Conservation (phyloP, 2,329 filamentous ascomycete genomes). For the Fusarium proliferatum region DNA sequence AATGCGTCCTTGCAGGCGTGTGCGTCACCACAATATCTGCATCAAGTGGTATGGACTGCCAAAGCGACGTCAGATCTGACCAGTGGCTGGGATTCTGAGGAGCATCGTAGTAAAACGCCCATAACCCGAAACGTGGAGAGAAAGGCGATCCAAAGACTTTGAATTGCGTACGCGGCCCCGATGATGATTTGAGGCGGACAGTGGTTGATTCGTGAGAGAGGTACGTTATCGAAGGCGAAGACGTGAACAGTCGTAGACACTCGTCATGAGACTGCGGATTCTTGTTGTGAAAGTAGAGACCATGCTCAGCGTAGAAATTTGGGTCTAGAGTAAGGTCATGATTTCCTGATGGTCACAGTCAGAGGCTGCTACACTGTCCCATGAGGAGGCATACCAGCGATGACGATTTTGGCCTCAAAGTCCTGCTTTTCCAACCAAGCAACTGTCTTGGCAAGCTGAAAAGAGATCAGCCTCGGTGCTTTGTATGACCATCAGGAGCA, state of each 20-base stretch:
- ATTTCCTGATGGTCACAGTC: slow-evolving; percentile 65
- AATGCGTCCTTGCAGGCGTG: slow-evolving; percentile 71
- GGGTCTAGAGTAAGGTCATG: slow-evolving; percentile 78
- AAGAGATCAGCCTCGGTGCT: slow-evolving; percentile 13
- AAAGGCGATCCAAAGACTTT: slow-evolving; percentile 78
- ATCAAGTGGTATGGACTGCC: slow-evolving; percentile 70
- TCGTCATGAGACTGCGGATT: slow-evolving; percentile 61
- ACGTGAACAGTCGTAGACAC: slow-evolving; percentile 66
- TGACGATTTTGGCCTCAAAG: slow-evolving; percentile 76
- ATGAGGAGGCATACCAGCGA: slow-evolving; percentile 65
- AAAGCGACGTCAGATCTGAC: slow-evolving; percentile 57
- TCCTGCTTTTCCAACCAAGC: slow-evolving; percentile 74
- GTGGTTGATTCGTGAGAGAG: slow-evolving; percentile 67
- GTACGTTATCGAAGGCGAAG: slow-evolving; percentile 70
- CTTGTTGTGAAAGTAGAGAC: slow-evolving; percentile 66
- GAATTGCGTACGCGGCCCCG: slow-evolving; percentile 69
- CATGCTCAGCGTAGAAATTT: slow-evolving; percentile 68
- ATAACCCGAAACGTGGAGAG: slow-evolving; percentile 66
- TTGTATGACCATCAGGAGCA: background rate
- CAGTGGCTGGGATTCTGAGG: slow-evolving; percentile 31
- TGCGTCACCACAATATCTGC: slow-evolving; percentile 78
- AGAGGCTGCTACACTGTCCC: slow-evolving; percentile 3
- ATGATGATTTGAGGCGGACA: slow-evolving; percentile 64
- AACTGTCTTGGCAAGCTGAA: slow-evolving; percentile 67
- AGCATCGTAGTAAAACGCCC: slow-evolving; percentile 74